These are phyloP conservation scores for Torulaspora quercuum DNA, from an alignment of 805 yeast genomes.

Conservation along the genomic window DNA sequence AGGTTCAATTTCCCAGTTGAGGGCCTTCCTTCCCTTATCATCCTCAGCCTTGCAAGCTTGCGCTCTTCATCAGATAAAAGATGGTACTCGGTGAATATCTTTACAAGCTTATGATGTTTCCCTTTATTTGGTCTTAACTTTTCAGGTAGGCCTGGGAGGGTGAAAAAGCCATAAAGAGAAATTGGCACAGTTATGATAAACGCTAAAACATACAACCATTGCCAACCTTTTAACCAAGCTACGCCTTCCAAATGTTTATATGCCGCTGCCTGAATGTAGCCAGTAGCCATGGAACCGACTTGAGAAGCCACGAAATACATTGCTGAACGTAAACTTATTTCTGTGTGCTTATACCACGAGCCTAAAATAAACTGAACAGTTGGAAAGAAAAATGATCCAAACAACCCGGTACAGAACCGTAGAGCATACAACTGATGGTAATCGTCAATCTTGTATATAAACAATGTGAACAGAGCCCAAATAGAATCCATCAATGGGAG, in stretches of 20 bases:
- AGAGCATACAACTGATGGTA: conserved; percentile 51
- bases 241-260: conserved; percentile 46
- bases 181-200: conserved; percentile 56
- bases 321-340: conserved; percentile 57
- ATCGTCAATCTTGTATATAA: conserved; percentile 43
- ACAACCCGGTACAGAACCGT: conserved; percentile 60
- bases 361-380: conserved; percentile 56
- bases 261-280: conserved; percentile 59
- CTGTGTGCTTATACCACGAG: conserved; percentile 53
- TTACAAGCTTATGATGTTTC: conserved; percentile 47
- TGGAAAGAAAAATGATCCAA: conserved; percentile 59
- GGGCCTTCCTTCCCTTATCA: too few species aligned
- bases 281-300: conserved; percentile 58
- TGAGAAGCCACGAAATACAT: conserved; percentile 59
- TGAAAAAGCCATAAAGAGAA: conserved; percentile 51
- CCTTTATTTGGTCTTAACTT: conserved; percentile 43
- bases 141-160: conserved; percentile 64
- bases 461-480: conserved; percentile 61
- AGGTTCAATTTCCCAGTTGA: too few species aligned
- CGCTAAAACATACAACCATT: conserved; percentile 69
- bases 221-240: conserved; percentile 59
- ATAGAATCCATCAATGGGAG: conserved; percentile 49
- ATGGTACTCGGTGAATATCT: too few species aligned
- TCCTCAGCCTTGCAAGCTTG: too few species aligned
- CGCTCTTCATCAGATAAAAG: too few species aligned